Evolutionary conservation across 1,284 basidiomycete species (phyloP), one percentile per base, ranked within the genome.

Genomic region (Chalciporus sp.): DNA sequence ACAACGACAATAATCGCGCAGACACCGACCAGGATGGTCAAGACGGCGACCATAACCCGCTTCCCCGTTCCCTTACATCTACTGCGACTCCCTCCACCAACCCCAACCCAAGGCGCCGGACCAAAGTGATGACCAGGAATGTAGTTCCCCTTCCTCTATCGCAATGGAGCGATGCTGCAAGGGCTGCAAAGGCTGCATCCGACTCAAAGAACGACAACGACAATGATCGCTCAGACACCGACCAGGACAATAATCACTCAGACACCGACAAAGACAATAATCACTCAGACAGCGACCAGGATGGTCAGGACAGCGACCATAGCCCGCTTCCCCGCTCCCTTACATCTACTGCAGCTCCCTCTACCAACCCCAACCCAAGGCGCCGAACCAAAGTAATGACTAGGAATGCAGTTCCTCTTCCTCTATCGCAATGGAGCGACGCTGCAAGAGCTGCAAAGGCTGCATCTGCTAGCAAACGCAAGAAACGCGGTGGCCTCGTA

Each of bases 401-500:
- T 12, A 49, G 55, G 17, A 58, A n/a, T n/a, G n/a, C 54, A 1
- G 19, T 43, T 4, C 28, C 49, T 39, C 19, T 39, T 12, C 26
- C 45, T 50, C 43, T 44, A 37, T 58, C 46, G 55, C 26, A 56
- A 28, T 47, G 23, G 23, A 23, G 23, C 6, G 23, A 3, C 23
- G 23, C 23, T 23, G 23, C 49, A 20, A 67, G 60, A 31, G 41
- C 55, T n/a, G 49, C 50, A 23, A 49, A 41, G 20, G 28, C 53
- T 0, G 49, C 65, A 42, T 68, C 72, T 45, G 63, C 69, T 11
- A 73, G 70, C 42, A 74, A 72, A 19, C 74, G 79, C 58, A 79
- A 76, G 68, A 88, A 85, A 69, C 80, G 84, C 49, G 82, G 83
- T 58, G 84, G 84, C 49, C 76, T 88, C 55, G 83, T 88, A 1